Evolutionary conservation across 306 rosid genomes (phyloP), one percentile per base, ranked within the genome.

Genomic region (Oxytropis ochrocephala): DNA sequence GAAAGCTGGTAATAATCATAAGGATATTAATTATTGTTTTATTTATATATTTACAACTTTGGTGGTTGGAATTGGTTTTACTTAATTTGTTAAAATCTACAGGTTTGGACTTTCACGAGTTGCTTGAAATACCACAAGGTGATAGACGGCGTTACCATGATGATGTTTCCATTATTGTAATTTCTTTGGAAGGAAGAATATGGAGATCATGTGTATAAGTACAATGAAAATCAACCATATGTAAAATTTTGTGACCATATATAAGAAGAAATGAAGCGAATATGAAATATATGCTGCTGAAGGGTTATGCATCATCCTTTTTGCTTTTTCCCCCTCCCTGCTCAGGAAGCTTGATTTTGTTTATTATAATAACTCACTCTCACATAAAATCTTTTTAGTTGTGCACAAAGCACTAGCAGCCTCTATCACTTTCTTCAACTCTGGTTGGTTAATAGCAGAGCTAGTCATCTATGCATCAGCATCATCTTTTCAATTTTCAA

Each of bases 141-240:
- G 97, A 95, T 24, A 81, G 99, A 69, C 86, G 99, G 76, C 93
- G 91, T 46, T 95, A 91, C 84, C 99, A 95, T 4, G 99, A 95
- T 53, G 99, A 95, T 74, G 92, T 95, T 72, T 95, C 99, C 12
- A 84, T 95, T 75, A 91, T 95, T 67, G 99, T 95, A 53, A 95
- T 95, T 63, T 95, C 99, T 18, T 87, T 95, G 87, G 99, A 95
- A 69, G 99, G 99, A 82, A 85, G 88, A 80, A 95, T 95, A 72
- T 95, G 99, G 99, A 91, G 96, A 87, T 95, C 96, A 39, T 91
- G 97, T 83, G 96, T 91, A 85, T 85, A 84, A 83, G 72, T 55
- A 71, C 63, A 80, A 58, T 69, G 75, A 78, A 79, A 84, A 78
- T 71, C 78, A 60, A 30, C 46, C 2, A 6, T 18, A 61, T 39